Evolutionary conservation across 768 basidiomycete species (phyloP).

Genomic region (Mycena floridula): DNA sequence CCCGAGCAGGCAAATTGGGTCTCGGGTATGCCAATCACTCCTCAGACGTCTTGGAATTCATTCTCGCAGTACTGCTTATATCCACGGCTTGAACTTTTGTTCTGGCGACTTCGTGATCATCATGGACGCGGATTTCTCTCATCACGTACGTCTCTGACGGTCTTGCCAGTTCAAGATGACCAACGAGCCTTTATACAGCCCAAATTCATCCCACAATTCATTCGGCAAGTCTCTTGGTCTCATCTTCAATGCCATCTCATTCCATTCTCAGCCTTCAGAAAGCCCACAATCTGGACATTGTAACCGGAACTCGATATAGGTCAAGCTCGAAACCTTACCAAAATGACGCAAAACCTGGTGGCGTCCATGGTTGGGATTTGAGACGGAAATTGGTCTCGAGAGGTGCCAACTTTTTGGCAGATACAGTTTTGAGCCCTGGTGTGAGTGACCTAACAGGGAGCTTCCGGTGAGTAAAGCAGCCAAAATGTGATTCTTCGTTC

Average conservation of each 20-base stretch:
- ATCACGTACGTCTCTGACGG: conserved; percentile 58
- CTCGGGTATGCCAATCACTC: conserved; percentile 54
- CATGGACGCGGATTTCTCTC: conserved; percentile 96
- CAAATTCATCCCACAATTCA: conserved; percentile 92
- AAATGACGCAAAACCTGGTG: conserved; percentile 65
- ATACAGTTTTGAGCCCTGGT: conserved; percentile 76
- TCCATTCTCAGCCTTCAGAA: conserved; percentile 58
- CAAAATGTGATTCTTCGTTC: background rate
- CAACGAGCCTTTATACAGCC: conserved; percentile 58
- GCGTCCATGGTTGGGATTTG: conserved; percentile 90
- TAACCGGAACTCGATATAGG: conserved; percentile 88
- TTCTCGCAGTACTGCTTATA: conserved; percentile 74
- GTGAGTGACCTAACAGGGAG: conserved; percentile 90
- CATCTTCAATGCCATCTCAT: conserved; percentile 1
- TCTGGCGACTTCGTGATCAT: conserved; percentile 93
- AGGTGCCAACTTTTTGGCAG: conserved; percentile 88
- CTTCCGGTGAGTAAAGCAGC: conserved; percentile 55
- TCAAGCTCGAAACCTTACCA: conserved; percentile 50
- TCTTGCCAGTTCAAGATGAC: too few relatives aligned
- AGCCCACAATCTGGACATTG: conserved; percentile 85
- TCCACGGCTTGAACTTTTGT: conserved; percentile 85
- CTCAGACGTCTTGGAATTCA: background rate
- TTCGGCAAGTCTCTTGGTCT: conserved; percentile 42
- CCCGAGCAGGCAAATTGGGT: conserved; percentile 86
- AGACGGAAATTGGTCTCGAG: conserved; percentile 83